A percentile compares a stretch with the other conserved stretches of the same genome.
phyloP scores from a whole-genome alignment of 163 green algal species.

The Coccomyxa subellipsoidea region DNA sequence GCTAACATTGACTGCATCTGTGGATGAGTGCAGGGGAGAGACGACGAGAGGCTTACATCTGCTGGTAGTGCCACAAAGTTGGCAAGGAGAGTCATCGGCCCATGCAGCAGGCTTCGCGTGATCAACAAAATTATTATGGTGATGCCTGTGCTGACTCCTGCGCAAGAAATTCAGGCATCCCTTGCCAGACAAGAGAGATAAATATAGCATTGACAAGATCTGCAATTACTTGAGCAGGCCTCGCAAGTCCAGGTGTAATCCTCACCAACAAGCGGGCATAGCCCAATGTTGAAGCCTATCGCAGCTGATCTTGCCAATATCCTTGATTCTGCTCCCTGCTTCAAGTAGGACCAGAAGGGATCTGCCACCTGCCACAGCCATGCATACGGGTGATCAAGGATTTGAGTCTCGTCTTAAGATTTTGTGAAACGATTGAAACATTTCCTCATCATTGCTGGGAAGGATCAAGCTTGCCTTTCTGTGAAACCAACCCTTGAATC shows the following conservation, averaged over 20 bases:
- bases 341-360: conserved; percentile 6
- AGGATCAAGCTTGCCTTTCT: not conserved
- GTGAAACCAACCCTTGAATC: not conserved
- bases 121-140: not conserved
- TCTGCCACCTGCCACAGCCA: conserved; percentile 5
- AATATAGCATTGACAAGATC: not conserved
- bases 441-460: no score
- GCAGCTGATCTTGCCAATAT: not conserved
- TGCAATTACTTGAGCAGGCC: not conserved
- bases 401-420: no score
- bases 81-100: not conserved
- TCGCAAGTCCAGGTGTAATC: not conserved
- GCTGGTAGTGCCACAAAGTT: not conserved
- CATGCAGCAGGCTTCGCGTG: not conserved
- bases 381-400: no score
- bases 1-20: not conserved
- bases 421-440: no score
- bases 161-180: not conserved
- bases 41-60: not conserved
- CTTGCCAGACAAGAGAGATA: no score
- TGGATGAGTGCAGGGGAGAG: not conserved
- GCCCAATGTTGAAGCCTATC: not conserved
- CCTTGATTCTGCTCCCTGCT: not conserved
- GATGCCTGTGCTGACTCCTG: not conserved
- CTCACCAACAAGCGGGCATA: not conserved